These are phyloP conservation scores for Patellifolia procumbens DNA, from an alignment of 179 eudicot species.

Conservation along the genomic window DNA sequence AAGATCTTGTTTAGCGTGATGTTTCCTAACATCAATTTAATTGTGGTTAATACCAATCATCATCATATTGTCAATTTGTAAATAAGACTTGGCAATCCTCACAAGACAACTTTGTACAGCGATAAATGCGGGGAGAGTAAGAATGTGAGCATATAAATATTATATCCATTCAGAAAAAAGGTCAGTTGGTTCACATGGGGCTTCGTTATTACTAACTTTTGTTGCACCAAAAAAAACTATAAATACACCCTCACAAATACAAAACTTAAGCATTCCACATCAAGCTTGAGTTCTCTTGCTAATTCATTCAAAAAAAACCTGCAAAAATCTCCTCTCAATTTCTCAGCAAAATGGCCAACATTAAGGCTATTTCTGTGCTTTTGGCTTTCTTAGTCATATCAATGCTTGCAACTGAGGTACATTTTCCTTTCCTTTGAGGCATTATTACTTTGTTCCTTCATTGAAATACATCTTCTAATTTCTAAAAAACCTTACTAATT, in stretches of 20 bases:
- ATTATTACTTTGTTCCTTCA: background rate
- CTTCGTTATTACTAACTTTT: background rate
- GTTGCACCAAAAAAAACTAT: constrained; percentile 7
- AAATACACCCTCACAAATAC: constrained; percentile 17
- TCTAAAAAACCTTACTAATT: background rate
- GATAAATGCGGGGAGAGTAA: no score
- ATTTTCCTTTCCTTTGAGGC: background rate
- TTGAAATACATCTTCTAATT: background rate
- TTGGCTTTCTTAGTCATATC: constrained; percentile 24
- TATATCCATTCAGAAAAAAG: no score
- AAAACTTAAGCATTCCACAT: constrained; percentile 5
- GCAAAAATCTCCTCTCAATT: background rate
- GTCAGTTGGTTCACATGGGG: background rate
- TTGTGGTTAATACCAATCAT: no score
- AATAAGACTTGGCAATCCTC: no score
- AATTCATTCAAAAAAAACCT: background rate
- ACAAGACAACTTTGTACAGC: no score
- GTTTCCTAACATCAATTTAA: no score
- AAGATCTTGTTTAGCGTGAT: no score
- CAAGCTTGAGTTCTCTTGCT: background rate
- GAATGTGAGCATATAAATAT: no score
- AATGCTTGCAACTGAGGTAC: constrained; percentile 28
- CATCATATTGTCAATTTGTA: no score
- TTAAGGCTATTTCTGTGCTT: constrained; percentile 20
- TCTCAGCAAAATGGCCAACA: constrained; percentile 20